Conservation (phyloP, 108 stramenopile species). For the Chaetoceros muelleri region DNA sequence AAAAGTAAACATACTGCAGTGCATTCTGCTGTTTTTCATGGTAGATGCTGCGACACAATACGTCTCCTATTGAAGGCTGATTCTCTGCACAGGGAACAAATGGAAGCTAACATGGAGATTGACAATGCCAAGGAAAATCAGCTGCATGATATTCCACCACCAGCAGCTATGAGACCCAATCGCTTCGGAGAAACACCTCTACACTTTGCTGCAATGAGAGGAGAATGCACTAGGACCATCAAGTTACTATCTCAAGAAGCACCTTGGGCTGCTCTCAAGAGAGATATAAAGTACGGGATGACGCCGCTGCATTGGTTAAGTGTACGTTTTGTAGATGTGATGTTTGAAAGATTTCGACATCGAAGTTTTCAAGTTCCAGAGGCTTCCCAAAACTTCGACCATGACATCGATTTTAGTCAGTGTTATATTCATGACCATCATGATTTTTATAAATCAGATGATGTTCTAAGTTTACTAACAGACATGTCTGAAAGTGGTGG, state of each 20-base stretch:
- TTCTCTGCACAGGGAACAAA: constrained; percentile 5
- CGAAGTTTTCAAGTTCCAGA: constrained; percentile 24
- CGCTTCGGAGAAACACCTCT: constrained; percentile 64
- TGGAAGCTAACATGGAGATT: background rate
- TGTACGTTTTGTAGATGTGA: constrained; percentile 54
- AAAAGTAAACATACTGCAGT: constrained; percentile 61
- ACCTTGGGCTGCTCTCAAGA: constrained; percentile 40
- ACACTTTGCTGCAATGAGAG: constrained; percentile 72
- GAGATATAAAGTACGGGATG: constrained; percentile 46
- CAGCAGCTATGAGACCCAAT: constrained; percentile 43
- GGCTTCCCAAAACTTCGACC: background rate
- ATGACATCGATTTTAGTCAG: background rate
- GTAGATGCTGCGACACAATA: constrained; percentile 56
- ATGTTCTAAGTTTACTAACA: background rate
- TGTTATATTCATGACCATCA: constrained; percentile 8
- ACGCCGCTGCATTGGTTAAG: constrained; percentile 74
- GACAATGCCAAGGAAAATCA: background rate
- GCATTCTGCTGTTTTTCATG: constrained; percentile 74
- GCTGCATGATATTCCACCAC: too few species aligned
- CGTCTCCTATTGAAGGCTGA: constrained; percentile 46
- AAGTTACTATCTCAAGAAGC: constrained; percentile 42
- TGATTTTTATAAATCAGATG: background rate
- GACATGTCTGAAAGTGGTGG: background rate
- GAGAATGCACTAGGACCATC: constrained; percentile 51
- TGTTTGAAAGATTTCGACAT: constrained; percentile 31